Conservation (phyloP, 495 filamentous ascomycete genomes). For the Neurospora sp. region DNA sequence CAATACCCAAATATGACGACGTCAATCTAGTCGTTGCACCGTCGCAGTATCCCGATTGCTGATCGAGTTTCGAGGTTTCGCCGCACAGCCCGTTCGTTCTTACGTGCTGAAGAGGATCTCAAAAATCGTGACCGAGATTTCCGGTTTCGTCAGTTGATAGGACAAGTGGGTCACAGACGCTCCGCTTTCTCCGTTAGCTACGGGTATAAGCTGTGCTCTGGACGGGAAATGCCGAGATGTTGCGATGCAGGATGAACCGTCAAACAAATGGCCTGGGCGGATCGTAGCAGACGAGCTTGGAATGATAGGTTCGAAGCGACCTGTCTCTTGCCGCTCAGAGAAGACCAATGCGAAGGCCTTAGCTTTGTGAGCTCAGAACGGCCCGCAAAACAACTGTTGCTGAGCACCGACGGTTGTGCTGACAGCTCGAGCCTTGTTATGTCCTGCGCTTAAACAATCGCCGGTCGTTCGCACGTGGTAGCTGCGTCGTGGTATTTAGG, state of each 20-base stretch:
- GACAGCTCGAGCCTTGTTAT: background rate
- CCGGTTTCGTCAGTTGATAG: background rate
- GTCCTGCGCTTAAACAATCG: background rate
- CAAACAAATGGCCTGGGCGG: background rate
- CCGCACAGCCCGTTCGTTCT: background rate
- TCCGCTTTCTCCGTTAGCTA: background rate
- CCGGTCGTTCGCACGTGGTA: background rate
- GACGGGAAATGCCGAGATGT: background rate
- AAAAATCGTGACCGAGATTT: background rate
- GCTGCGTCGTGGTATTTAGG: background rate
- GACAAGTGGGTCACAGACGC: background rate
- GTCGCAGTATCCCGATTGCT: background rate
- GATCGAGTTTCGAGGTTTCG: background rate
- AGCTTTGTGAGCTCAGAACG: background rate
- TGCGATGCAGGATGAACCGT: background rate
- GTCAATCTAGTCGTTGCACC: constrained; percentile 1
- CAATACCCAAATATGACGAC: constrained; percentile 17
- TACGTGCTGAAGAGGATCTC: background rate
- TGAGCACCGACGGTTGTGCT: background rate
- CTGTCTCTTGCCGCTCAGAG: background rate
- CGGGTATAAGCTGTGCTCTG: background rate
- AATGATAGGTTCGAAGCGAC: background rate
- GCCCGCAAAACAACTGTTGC: background rate
- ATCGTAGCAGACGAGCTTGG: background rate
- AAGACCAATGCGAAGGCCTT: background rate